Percentiles rank a stretch among this genome's conserved stretches.
phyloP scores from a whole-genome alignment of 1,139 yeast species.

The Dujonia santamariae region DNA sequence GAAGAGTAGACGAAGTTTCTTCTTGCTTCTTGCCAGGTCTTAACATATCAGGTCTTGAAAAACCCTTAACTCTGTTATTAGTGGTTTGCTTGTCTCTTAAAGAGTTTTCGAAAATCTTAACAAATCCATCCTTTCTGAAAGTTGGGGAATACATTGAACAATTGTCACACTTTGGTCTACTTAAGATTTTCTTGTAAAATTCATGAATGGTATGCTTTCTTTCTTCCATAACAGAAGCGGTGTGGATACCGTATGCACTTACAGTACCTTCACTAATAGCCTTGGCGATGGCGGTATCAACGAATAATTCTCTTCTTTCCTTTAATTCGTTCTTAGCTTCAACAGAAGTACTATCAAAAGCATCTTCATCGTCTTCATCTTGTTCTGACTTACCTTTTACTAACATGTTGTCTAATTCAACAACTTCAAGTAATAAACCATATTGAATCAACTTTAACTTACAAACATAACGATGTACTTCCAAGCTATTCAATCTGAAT shows the following conservation, averaged over 20 bases:
- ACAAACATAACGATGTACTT: conserved; percentile 74
- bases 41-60: conserved; percentile 70
- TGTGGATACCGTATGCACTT: conserved; percentile 61
- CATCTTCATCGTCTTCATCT: conserved; percentile 30
- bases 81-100: conserved; percentile 76
- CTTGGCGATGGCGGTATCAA: conserved; percentile 61
- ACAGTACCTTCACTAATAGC: conserved; percentile 83
- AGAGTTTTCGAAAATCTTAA: conserved; percentile 87
- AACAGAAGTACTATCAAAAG: conserved; percentile 17
- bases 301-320: conserved; percentile 64
- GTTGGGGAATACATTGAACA: conserved; percentile 95
- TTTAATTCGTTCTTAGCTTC: conserved; percentile 47
- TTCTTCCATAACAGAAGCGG: conserved; percentile 85
- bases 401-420: conserved; percentile 64
- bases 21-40: conserved; percentile 19
- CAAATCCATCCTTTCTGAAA: conserved; percentile 91
- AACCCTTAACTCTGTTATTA: conserved; percentile 80
- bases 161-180: conserved; percentile 88
- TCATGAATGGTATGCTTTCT: conserved; percentile 75
- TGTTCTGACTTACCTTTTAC: conserved; percentile 18
- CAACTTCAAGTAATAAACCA: conserved; percentile 79
- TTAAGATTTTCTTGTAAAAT: conserved; percentile 67
- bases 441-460: conserved; percentile 80
- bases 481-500: conserved; percentile 66
- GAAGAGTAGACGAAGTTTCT: conserved; percentile 19